Percentiles rank a stretch among this genome's conserved stretches.
Evolutionary conservation across 129 eudicot genomes (phyloP).

Genomic region (Gnaphalium uliginosum): DNA sequence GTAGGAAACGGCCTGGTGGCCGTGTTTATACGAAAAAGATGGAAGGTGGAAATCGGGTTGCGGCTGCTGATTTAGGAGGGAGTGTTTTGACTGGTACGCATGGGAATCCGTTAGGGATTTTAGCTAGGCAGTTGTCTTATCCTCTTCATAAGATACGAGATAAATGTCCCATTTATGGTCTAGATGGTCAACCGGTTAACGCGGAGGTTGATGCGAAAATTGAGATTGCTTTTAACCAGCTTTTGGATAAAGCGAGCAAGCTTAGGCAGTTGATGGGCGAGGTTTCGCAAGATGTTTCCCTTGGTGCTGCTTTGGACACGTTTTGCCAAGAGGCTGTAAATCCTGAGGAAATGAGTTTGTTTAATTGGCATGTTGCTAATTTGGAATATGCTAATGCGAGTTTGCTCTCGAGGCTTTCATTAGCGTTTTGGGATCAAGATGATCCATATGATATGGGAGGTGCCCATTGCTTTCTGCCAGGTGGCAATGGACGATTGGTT

Average conservation of each 20-base stretch:
- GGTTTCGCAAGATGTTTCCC: slow-evolving; percentile 93
- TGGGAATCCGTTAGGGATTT: slow-evolving; percentile 93
- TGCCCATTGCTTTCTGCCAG: slow-evolving; percentile 88
- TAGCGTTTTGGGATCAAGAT: slow-evolving; percentile 99
- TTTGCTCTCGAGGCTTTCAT: slow-evolving; percentile 79
- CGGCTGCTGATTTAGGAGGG: slow-evolving; percentile 96
- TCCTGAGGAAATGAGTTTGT: slow-evolving; percentile 66
- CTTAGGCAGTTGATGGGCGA: slow-evolving; percentile 89
- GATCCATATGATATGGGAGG: slow-evolving; percentile 99
- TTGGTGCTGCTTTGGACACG: slow-evolving; percentile 94
- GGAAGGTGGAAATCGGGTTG: slow-evolving; percentile 60
- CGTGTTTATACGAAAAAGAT: slow-evolving; percentile 80
- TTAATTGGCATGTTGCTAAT: slow-evolving; percentile 97
- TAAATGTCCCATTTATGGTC: slow-evolving; percentile 80
- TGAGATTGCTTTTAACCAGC: slow-evolving; percentile 65
- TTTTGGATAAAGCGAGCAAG: slow-evolving; percentile 79
- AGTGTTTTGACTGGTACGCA: slow-evolving; percentile 95
- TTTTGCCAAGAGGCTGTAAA: slow-evolving; percentile 55
- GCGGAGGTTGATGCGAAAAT: slow-evolving; percentile 66
- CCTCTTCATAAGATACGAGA: slow-evolving; percentile 88
- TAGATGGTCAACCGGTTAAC: slow-evolving; percentile 81
- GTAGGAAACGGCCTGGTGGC: slow-evolving; percentile 91
- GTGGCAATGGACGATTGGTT: slow-evolving; percentile 83
- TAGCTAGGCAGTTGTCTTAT: slow-evolving; percentile 81
- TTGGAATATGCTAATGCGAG: slow-evolving; percentile 95